These are phyloP conservation scores for Gossypium gossypioides DNA, from an alignment of 441 rosid genomes.

Conservation along the genomic window DNA sequence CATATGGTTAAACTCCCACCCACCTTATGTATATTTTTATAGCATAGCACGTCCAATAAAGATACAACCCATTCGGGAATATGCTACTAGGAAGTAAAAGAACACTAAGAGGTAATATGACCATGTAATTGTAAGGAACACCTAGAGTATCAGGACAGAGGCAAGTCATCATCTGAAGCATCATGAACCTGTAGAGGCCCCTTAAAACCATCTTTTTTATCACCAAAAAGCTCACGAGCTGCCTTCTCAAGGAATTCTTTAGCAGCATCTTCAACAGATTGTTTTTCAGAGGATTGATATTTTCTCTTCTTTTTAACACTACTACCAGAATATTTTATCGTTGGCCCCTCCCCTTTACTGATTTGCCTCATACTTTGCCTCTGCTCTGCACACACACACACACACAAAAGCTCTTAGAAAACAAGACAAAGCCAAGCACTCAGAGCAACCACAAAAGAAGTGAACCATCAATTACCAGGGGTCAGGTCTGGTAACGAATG, in stretches of 20 bases:
- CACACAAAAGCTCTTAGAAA: not conserved
- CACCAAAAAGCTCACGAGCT: slow-evolving; percentile 65
- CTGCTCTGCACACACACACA: slow-evolving; percentile 42
- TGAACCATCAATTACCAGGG: slow-evolving; percentile 35
- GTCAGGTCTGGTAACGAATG: slow-evolving; percentile 85
- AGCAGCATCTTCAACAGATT: slow-evolving; percentile 58
- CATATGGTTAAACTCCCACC: not conserved
- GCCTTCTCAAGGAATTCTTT: slow-evolving; percentile 87
- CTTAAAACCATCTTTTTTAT: slow-evolving; percentile 42
- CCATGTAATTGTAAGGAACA: not conserved
- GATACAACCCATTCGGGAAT: not conserved
- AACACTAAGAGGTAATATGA: not conserved
- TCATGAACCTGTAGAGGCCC: slow-evolving; percentile 54
- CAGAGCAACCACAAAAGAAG: not conserved
- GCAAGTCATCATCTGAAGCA: slow-evolving; percentile 34
- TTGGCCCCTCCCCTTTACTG: slow-evolving; percentile 54
- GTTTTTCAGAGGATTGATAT: slow-evolving; percentile 45
- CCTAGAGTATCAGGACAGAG: slow-evolving; percentile 23
- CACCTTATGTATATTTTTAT: not conserved
- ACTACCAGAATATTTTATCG: slow-evolving; percentile 36
- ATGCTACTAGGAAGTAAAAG: not conserved
- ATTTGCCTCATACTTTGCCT: slow-evolving; percentile 56
- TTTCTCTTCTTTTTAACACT: slow-evolving; percentile 57
- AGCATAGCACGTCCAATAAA: not conserved
- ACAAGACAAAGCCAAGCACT: not conserved